Evolutionary conservation across 805 yeast genomes (phyloP), one percentile per base, ranked within the genome.

Genomic region (Nakazawaea sp.): DNA sequence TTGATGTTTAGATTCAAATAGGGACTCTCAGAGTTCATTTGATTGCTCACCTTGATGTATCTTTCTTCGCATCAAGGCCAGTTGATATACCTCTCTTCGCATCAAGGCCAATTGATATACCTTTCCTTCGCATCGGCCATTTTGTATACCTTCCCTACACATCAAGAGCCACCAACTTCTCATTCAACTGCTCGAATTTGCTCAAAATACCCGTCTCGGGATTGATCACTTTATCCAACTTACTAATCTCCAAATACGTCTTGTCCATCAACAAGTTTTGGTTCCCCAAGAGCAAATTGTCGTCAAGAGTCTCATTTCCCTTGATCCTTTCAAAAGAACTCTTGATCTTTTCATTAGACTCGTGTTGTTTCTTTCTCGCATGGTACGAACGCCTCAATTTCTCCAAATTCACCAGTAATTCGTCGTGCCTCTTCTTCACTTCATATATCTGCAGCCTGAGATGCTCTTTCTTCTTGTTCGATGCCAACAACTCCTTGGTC

Each of bases 401-500:
- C 30, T 40, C 44, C 43, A 51, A 39, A 24, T 49, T 41, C 6
- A 43, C 33, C 26, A 41, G 47, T 7, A 55, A 36, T 18, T 40
- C 39, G 18, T 46, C 43, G 28, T 60, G 50, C 12, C 54, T 50
- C 8, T 47, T 34, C 15, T 64, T 47, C 1, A 50, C 40, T 6
- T 53, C 43, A 37, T 53, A 55, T 4, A 66, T 52, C 10, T 52
- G 40, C 5, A 33, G 23, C 29, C 70, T 46, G 11, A 55, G 37
- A 2, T 50, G 48, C 25, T 52, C 49, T 40, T 64, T 63, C 12
- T 49, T 47, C 10, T 34, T 33, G 35, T 53, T 59, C 4, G 54
- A 43, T 17, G 49, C 52, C 8, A 47, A 40, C 17, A 64, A 44
- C 26, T 61, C 57, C 18, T 47, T 46, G 10, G 49, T 35, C n/a